Conservation (phyloP, 768 basidiomycete species). For the Mycena sanguinolenta region DNA sequence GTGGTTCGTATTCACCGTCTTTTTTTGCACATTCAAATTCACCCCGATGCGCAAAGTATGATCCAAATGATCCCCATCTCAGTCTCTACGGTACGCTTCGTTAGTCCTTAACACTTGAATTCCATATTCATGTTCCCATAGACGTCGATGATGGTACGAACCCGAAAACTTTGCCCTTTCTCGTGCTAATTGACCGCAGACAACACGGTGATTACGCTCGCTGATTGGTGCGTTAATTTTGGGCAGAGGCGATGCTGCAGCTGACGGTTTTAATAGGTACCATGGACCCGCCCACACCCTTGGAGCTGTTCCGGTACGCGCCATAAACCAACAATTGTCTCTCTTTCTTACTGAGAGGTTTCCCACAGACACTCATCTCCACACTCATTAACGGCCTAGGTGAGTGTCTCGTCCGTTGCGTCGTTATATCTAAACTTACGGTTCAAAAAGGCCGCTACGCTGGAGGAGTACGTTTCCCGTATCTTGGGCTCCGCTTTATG, state of each 20-base stretch:
- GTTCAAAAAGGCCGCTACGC: slow-evolving; percentile 6
- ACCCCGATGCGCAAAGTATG: slow-evolving; percentile 36
- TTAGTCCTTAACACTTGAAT: not conserved
- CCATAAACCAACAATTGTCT: not conserved
- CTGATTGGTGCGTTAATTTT: slow-evolving; percentile 43
- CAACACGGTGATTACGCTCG: slow-evolving; percentile 44
- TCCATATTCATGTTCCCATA: not conserved
- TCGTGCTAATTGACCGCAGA: not conserved
- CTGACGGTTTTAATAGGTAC: slow-evolving; percentile 18
- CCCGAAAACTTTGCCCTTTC: not conserved
- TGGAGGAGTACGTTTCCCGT: slow-evolving; percentile 9
- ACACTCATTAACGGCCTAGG: slow-evolving; percentile 49
- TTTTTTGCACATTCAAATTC: not conserved
- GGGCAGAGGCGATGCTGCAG: too few relatives aligned
- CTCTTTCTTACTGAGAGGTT: not conserved
- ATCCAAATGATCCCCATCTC: slow-evolving; percentile 47
- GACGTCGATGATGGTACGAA: slow-evolving; percentile 27
- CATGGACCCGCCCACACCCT: not conserved
- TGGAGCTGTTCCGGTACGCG: not conserved
- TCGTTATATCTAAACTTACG: not conserved
- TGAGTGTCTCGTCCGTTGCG: slow-evolving; percentile 16
- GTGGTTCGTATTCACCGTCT: slow-evolving; percentile 30
- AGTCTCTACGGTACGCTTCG: slow-evolving; percentile 35
- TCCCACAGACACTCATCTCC: slow-evolving; percentile 32
- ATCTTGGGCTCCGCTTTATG: too few relatives aligned